Base-by-base conservation (phyloP, 2,329 filamentous ascomycete genomes). In the Endoconidiophora laricicola region DNA sequence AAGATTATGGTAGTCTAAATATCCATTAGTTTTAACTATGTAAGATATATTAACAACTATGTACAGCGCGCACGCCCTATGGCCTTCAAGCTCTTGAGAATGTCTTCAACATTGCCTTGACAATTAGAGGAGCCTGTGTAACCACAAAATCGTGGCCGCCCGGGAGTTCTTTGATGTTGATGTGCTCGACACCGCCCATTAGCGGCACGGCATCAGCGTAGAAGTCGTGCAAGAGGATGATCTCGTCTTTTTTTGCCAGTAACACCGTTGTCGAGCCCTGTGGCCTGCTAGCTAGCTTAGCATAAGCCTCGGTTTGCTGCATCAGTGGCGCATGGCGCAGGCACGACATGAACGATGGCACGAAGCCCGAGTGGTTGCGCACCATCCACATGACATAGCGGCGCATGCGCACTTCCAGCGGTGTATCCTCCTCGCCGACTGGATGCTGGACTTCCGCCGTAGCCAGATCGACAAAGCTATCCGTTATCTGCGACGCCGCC, bases 121-220 rank as follows among this genome's bases (percentile, higher is more conserved):
- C 39, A 44, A 53, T 44, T 4, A 40, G 22, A 29, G 38, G 22
- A 22, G 48, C 48, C 33, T 48, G 42, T 5, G 52, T 53, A 22
- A 50, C 36, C 14, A 77, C 74, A 56, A 80, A 79, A 55, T 81
- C 76, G 57, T 81, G 77, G 1, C 68, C 70, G 1, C 73, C 74
- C 0, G 69, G 67, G 1, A 79, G 62, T 9, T 73, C 59, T 33
- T 63, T 66, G 69, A 73, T 77, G 40, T 63, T 61, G 5, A 78
- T 67, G 12, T 66, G 66, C 9, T 48, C 52, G 0, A 67, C 65
- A 7, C 76, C 73, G 12, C 72, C 73, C 39, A 74, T 57, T 16
- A 77, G 61, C 18, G 70, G 69, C 50, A 75, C 60, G 3, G 66
- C 73, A 41, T 76, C 71, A 24, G 61, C 59, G 44, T 61, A 61